Conservation (phyloP, 1,284 basidiomycete species). For the Termitomyces sp. region DNA sequence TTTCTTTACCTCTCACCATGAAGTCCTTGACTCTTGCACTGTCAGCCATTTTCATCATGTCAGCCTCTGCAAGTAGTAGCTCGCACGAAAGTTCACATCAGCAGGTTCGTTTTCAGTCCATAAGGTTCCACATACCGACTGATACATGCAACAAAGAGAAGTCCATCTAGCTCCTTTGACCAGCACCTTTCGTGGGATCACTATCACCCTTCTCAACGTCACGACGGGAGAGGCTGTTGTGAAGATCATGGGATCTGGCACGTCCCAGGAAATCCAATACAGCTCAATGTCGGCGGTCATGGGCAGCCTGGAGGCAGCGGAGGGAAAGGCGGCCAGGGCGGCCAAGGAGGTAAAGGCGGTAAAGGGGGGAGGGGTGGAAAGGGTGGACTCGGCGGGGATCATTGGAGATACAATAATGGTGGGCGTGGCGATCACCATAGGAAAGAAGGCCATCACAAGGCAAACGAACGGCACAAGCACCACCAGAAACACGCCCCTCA, state of each 20-base stretch:
- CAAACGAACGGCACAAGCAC: background rate
- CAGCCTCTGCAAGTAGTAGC: background rate
- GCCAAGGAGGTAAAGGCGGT: background rate
- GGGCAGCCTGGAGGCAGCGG: background rate
- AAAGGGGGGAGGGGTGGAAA: background rate
- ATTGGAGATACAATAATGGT: background rate
- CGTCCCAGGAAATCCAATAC: background rate
- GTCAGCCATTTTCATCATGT: background rate
- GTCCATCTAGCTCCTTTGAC: background rate
- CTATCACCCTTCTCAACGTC: background rate
- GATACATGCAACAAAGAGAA: background rate
- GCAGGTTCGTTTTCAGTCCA: background rate
- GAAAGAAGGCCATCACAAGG: background rate
- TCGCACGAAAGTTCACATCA: background rate
- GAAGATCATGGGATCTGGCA: background rate
- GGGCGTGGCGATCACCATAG: background rate
- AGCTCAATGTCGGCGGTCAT: background rate
- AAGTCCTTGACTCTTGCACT: background rate
- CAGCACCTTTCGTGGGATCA: conserved; percentile 1
- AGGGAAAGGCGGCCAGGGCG: background rate
- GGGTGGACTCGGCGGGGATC: background rate
- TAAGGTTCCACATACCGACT: background rate
- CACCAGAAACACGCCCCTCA: background rate
- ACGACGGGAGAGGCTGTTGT: background rate
- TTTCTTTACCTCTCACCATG: background rate